phyloP scores from a whole-genome alignment of 1,284 basidiomycete species.

The Ceratobasidium sp. region DNA sequence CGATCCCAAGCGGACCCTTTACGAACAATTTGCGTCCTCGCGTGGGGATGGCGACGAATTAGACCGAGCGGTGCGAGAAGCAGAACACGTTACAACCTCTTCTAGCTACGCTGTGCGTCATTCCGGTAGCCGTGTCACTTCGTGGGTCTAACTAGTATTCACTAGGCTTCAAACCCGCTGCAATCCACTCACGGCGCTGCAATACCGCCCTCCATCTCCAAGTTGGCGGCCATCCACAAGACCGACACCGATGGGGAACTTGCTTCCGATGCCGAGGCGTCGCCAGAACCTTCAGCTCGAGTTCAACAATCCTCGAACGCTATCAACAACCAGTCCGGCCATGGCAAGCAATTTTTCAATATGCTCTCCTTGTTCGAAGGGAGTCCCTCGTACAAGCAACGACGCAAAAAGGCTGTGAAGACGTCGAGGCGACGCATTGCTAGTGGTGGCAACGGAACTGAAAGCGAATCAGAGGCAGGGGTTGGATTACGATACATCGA shows the following conservation, averaged over 20 bases:
- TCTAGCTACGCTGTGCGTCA: constrained; percentile 3
- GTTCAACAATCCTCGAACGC: constrained; percentile 28
- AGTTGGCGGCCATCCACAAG: constrained; percentile 4
- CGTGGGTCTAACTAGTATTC: neutral
- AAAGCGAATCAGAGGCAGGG: constrained; percentile 40
- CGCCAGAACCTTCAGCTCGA: constrained; percentile 20
- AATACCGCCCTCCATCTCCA: neutral
- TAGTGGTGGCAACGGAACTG: constrained; percentile 31
- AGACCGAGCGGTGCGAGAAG: constrained; percentile 63
- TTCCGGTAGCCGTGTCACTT: neutral
- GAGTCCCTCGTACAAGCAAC: constrained; percentile 84
- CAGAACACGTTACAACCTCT: constrained; percentile 56
- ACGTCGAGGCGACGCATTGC: constrained; percentile 21
- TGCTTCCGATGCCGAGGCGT: constrained; percentile 11
- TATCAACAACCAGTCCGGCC: constrained; percentile 38
- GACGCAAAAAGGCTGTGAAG: constrained; percentile 75
- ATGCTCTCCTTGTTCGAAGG: constrained; percentile 84
- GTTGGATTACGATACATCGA: constrained; percentile 32
- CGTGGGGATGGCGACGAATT: constrained; percentile 65
- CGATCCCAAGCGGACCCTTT: constrained; percentile 84
- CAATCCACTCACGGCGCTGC: neutral
- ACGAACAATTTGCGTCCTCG: constrained; percentile 82
- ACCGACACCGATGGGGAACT: constrained; percentile 20
- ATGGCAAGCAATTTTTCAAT: constrained; percentile 67
- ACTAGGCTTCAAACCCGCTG: neutral